These are phyloP conservation scores for Fusarium kyushuense DNA, from an alignment of 2,329 filamentous ascomycete genomes.

Conservation along the genomic window DNA sequence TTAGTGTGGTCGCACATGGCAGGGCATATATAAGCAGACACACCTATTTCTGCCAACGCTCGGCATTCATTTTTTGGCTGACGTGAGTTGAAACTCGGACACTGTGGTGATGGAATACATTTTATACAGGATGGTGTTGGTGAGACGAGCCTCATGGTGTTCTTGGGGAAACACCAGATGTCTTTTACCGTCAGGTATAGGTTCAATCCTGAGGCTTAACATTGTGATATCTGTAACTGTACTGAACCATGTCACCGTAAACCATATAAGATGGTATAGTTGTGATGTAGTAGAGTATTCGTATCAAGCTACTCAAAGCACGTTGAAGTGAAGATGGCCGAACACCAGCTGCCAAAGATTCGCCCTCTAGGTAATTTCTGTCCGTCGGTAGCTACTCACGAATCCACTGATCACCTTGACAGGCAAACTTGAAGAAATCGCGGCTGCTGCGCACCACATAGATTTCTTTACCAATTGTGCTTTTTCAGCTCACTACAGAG, in stretches of 20 bases:
- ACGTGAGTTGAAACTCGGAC: neutral
- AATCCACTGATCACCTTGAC: rapidly evolving
- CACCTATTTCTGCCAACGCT: neutral
- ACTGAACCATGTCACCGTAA: too few species aligned
- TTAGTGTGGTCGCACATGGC: neutral
- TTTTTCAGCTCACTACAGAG: constrained; percentile 4
- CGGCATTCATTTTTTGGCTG: neutral
- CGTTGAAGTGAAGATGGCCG: neutral
- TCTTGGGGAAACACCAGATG: neutral
- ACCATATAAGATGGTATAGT: neutral
- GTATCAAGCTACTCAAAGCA: neutral
- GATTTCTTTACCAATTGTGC: constrained; percentile 16
- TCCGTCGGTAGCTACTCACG: too few species aligned
- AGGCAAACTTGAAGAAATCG: constrained; percentile 15
- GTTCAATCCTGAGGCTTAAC: neutral
- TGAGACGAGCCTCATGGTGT: neutral
- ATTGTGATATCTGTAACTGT: neutral
- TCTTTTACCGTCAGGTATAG: rapidly evolving
- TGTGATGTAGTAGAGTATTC: rapidly evolving
- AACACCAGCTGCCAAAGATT: neutral
- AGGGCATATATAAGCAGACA: neutral
- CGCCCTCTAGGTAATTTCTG: neutral
- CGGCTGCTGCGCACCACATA: constrained; percentile 3
- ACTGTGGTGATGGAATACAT: neutral
- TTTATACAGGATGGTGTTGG: neutral